Conservation (phyloP, 2,329 filamentous ascomycete genomes). For the Tolypocladium sp. region DNA sequence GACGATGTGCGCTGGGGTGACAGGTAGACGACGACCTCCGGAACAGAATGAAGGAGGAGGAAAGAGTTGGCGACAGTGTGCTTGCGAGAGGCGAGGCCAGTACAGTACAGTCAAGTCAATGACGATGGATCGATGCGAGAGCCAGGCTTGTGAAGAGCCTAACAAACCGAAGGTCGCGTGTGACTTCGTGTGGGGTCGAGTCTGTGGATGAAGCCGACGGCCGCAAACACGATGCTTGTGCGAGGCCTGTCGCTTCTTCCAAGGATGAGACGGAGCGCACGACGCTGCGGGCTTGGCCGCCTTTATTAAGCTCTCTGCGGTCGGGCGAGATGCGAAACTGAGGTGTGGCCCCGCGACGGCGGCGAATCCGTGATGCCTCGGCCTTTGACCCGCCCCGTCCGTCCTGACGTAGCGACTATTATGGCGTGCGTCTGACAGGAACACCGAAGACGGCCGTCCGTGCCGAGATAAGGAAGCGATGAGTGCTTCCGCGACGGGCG, state of each 20-base stretch:
- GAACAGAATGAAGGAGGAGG: neutral
- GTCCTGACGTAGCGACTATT: neutral
- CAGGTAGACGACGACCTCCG: neutral
- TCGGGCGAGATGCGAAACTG: conserved; percentile 1
- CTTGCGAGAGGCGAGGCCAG: neutral
- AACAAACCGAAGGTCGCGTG: neutral
- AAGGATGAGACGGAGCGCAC: neutral
- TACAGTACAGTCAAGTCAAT: neutral
- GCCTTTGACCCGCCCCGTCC: neutral
- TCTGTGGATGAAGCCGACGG: neutral
- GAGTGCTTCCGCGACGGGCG: too few relatives aligned
- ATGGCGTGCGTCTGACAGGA: neutral
- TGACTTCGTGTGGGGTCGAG: neutral
- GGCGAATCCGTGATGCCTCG: conserved; percentile 1
- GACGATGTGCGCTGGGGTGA: too few relatives aligned
- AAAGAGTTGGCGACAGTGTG: neutral
- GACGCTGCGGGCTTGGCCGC: neutral
- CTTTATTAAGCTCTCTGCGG: neutral
- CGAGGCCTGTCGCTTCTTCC: neutral
- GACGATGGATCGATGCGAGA: neutral
- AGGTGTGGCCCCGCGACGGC: neutral
- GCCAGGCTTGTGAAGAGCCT: neutral
- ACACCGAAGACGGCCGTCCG: neutral
- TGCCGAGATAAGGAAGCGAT: neutral
- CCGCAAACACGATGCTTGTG: neutral